Evolutionary conservation across 345 rosid genomes (phyloP), one percentile per base, ranked within the genome.

Genomic region (Dipteronia dyeriana): DNA sequence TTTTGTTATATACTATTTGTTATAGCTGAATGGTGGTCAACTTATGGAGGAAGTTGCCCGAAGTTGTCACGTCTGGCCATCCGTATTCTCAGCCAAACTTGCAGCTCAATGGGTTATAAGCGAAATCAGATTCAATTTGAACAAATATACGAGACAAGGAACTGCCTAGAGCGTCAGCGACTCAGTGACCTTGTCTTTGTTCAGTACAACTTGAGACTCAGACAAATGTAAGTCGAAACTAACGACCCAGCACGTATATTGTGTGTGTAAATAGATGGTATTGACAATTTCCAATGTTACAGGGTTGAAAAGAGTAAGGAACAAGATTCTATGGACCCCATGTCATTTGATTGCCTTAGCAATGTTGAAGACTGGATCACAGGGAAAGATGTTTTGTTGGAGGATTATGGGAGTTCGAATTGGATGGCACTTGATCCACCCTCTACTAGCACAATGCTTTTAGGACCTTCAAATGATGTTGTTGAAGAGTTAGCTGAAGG

Each of bases 11-110:
- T 22, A n/a, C n/a, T 78, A 34, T 53, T 73, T 85, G 62, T 73
- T 83, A 39, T 75, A 96, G 99, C 87, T 78, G 99, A 96, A 79
- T 94, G 99, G 99, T 96, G 99, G 99, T 87, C 92, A 75, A 87
- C 97, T 9, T 94, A 91, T 79, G 98, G 97, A 66, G 98, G 95
- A 79, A 87, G 92, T 75, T 94, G 99, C 83, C 92, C 94, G 64
- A 91, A 96, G 82, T 86, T 96, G 88, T 84, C 94, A 68, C 94
- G 92, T 47, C 77, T 96, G 79, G 98, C 98, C 0, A 73, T 85
- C 66, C 95, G 93, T n/a, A 84, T 96, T 76, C 88, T 94, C 68
- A 86, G 91, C 78, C 99, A 94, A 86, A 86, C 98, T 26, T 94
- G 98, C 66, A 85, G 94, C 79, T 85, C 91, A 22, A 39, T 65